Evolutionary conservation across 2,329 filamentous ascomycete genomes (phyloP).

Genomic region (Claviceps sp.): DNA sequence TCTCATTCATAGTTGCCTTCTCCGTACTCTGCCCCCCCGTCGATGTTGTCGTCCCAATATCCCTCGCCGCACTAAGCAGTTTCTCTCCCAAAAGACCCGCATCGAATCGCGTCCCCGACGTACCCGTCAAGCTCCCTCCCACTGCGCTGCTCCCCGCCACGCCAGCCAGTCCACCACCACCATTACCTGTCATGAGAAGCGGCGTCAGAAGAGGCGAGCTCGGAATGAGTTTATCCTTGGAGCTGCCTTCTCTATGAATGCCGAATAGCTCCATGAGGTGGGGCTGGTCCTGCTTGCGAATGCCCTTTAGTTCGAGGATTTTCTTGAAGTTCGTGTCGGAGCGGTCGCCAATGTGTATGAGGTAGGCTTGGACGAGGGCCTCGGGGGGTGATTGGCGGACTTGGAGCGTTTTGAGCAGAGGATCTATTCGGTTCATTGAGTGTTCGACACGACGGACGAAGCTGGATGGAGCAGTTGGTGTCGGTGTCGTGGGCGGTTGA

Average conservation of each 20-base stretch:
- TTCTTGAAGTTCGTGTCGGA: conserved; percentile 94
- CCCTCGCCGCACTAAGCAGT: conserved; percentile 73
- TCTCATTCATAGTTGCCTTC: conserved; percentile 74
- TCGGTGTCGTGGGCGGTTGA: conserved; percentile 15
- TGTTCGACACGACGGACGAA: conserved; percentile 80
- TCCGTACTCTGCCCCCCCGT: conserved; percentile 30
- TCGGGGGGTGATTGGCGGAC: conserved; percentile 84
- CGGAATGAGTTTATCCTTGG: conserved; percentile 54
- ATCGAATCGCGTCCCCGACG: conserved; percentile 52
- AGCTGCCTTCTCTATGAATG: conserved; percentile 65
- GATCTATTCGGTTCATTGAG: conserved; percentile 76
- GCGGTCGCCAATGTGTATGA: conserved; percentile 90
- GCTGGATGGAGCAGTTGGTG: conserved; percentile 30
- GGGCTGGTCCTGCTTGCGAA: conserved; percentile 69
- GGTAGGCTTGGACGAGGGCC: conserved; percentile 89
- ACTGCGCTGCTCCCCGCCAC: conserved; percentile 26
- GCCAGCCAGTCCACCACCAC: conserved; percentile 15
- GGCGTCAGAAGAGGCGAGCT: conserved; percentile 59
- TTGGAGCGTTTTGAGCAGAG: conserved; percentile 90
- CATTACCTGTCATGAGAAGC: conserved; percentile 35
- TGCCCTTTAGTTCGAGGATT: conserved; percentile 88
- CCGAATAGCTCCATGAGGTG: conserved; percentile 76
- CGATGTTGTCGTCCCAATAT: conserved; percentile 56
- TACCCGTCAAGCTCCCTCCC: conserved; percentile 26
- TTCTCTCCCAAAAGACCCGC: conserved; percentile 73